A percentile compares a stretch with the other conserved stretches of the same genome.
Evolutionary conservation across 2,329 filamentous ascomycete genomes (phyloP).

Genomic region (Fusarium sp.): DNA sequence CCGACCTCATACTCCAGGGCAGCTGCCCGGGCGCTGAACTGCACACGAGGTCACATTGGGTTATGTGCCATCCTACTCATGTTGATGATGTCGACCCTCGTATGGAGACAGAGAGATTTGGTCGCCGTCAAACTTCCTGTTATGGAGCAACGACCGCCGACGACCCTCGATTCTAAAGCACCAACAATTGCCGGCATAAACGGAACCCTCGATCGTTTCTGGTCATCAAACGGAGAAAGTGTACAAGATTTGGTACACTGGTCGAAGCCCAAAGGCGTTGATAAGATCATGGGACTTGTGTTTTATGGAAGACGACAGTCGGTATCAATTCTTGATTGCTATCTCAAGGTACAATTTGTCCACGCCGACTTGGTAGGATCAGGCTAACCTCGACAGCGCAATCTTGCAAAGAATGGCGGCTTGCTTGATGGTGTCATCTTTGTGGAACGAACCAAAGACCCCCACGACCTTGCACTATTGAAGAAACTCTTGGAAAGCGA

Average conservation of each 20-base stretch:
- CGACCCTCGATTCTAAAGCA: neutral
- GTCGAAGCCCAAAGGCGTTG: conserved; percentile 29
- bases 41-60: conserved; percentile 26
- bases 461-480: conserved; percentile 53
- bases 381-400: conserved; percentile 47
- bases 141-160: conserved; percentile 14
- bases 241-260: conserved; percentile 31
- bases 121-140: conserved; percentile 18
- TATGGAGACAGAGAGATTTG: conserved; percentile 31
- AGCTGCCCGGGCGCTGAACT: conserved; percentile 5
- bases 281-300: conserved; percentile 56
- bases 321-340: conserved; percentile 60
- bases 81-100: conserved; percentile 29
- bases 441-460: conserved; percentile 54
- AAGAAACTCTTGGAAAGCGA: conserved; percentile 51
- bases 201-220: conserved; percentile 32
- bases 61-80: conserved; percentile 30
- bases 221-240: conserved; percentile 36
- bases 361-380: neutral
- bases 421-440: conserved; percentile 59
- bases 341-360: conserved; percentile 50
- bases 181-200: neutral
- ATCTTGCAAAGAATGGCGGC: conserved; percentile 56
- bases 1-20: neutral
- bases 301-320: conserved; percentile 58